A percentile compares a stretch with the other conserved stretches of the same genome.
phyloP scores from a whole-genome alignment of 257 asterid species.

The Ehretia macrophylla region DNA sequence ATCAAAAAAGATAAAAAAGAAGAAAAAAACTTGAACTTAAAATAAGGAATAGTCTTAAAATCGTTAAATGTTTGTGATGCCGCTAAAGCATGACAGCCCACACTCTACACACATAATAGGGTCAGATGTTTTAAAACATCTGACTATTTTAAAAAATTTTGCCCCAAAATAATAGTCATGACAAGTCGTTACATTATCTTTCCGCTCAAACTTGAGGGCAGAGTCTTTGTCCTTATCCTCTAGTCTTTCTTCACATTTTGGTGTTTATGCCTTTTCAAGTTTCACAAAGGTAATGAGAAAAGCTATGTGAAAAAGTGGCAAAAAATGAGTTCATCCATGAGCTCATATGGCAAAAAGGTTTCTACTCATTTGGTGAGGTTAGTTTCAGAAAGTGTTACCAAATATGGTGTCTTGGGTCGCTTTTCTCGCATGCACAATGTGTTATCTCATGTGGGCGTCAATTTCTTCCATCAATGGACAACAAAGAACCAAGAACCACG shows the following conservation, averaged over 20 bases:
- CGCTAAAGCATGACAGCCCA: no score
- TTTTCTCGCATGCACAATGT: background rate
- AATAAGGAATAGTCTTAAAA: no score
- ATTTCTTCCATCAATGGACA: slow-evolving; percentile 1
- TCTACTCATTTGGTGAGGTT: no score
- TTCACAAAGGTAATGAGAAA: slow-evolving; percentile 7
- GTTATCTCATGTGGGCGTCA: background rate
- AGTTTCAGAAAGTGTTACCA: background rate
- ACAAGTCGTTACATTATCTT: no score
- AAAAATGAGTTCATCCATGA: slow-evolving; percentile 5
- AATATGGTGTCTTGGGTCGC: background rate
- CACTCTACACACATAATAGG: no score
- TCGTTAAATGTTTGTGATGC: no score
- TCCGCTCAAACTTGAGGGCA: background rate
- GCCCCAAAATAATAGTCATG: no score
- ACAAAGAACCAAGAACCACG: background rate
- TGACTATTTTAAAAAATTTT: no score
- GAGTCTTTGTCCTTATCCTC: slow-evolving; percentile 30
- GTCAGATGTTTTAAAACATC: no score
- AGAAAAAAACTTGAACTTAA: no score
- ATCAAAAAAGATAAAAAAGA: no score
- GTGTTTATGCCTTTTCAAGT: slow-evolving; percentile 4
- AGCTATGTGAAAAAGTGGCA: slow-evolving; percentile 1
- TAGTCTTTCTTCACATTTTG: slow-evolving; percentile 5
- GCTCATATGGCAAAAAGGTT: background rate